Conservation (phyloP, 805 yeast genomes). For the Candida schatavii region DNA sequence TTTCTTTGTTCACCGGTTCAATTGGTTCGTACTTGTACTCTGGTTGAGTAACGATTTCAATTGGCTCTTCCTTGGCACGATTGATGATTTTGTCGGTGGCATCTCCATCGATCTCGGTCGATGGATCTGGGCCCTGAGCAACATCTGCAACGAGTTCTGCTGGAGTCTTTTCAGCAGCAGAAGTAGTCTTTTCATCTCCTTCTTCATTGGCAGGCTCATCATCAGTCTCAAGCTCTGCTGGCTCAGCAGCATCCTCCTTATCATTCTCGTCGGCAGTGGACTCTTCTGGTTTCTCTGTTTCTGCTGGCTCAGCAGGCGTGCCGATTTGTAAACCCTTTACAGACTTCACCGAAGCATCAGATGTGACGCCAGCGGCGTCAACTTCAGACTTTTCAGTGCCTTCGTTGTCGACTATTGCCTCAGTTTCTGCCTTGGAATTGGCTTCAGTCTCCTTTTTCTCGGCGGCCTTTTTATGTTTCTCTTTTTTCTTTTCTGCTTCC, state of each 20-base stretch:
- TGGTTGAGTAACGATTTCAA: constrained; percentile 33
- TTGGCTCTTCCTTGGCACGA: constrained; percentile 27
- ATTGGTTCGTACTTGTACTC: constrained; percentile 34
- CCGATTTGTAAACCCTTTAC: constrained; percentile 16
- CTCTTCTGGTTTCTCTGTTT: constrained; percentile 5
- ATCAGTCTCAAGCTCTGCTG: constrained; percentile 15
- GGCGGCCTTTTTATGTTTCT: constrained; percentile 27
- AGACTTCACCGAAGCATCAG: constrained; percentile 24
- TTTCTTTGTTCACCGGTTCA: constrained; percentile 33
- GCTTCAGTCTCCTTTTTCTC: constrained; percentile 36
- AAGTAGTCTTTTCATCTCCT: constrained; percentile 8
- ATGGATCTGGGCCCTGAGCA: constrained; percentile 17
- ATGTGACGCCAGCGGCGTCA: neutral
- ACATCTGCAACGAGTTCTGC: constrained; percentile 8
- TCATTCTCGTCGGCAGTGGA: constrained; percentile 9
- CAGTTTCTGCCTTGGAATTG: constrained; percentile 25
- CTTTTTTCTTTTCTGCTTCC: constrained; percentile 27
- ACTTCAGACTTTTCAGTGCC: constrained; percentile 3
- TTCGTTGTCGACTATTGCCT: constrained; percentile 4
- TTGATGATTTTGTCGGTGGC: constrained; percentile 23
- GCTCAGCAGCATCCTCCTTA: constrained; percentile 12
- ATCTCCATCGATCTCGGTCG: constrained; percentile 5
- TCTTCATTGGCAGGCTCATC: constrained; percentile 12
- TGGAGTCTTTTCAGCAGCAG: constrained; percentile 13
- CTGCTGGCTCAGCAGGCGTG: constrained; percentile 5